Evolutionary conservation across 495 filamentous ascomycete species (phyloP).

Genomic region (Aspergillus panamensis): DNA sequence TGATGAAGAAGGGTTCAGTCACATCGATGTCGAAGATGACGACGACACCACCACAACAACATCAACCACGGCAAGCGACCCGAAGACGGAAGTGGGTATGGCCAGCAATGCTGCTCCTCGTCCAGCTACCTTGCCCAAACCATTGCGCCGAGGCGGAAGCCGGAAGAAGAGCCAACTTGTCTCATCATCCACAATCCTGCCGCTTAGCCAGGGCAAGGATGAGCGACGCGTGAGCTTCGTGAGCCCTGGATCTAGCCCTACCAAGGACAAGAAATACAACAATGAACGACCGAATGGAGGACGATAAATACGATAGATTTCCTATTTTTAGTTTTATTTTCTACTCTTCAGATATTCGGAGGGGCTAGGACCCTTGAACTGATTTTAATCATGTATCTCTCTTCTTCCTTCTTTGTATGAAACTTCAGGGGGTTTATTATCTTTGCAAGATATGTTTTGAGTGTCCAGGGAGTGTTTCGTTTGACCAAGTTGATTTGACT

Average conservation of each 20-base stretch:
- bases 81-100: slow-evolving; percentile 38
- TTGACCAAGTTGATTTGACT: not conserved
- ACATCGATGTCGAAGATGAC: slow-evolving; percentile 53
- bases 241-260: slow-evolving; percentile 34
- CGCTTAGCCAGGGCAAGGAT: slow-evolving; percentile 37
- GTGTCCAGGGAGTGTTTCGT: not conserved
- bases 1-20: slow-evolving; percentile 45
- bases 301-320: slow-evolving; percentile 22
- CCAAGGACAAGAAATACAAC: slow-evolving; percentile 27
- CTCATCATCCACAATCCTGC: slow-evolving; percentile 42
- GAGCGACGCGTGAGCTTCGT: slow-evolving; percentile 49
- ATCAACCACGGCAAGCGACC: slow-evolving; percentile 32
- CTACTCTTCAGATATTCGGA: slow-evolving; percentile 7
- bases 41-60: slow-evolving; percentile 35
- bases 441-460: slow-evolving; percentile 1
- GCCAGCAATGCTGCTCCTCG: slow-evolving; percentile 32
- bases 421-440: slow-evolving; percentile 13
- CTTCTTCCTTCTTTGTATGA: slow-evolving; percentile 21
- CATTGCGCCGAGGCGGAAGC: slow-evolving; percentile 39
- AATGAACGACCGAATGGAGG: slow-evolving; percentile 21
- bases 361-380: slow-evolving; percentile 2
- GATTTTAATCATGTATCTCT: slow-evolving; percentile 11
- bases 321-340: slow-evolving; percentile 8
- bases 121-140: slow-evolving; percentile 39
- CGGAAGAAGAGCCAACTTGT: slow-evolving; percentile 48